Evolutionary conservation across 768 basidiomycete species (phyloP), one percentile per base, ranked within the genome.

Genomic region (Punctularia strigosozonata): DNA sequence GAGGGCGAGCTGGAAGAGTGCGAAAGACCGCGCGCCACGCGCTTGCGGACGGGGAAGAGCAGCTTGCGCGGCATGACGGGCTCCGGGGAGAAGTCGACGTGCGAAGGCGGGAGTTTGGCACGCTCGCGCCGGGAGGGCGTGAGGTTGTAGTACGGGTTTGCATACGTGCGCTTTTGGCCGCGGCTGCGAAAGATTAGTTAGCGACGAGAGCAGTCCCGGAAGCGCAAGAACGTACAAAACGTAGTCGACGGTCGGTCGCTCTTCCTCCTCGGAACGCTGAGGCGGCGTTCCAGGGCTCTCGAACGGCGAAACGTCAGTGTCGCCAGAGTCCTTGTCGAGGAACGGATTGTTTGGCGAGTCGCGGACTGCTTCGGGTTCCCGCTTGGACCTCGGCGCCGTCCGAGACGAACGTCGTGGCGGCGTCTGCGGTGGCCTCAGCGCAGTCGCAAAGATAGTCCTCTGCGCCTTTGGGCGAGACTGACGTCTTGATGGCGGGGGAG

Each of bases 341-440:
- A 85, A 84, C 0, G 82, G 81, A 42, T 84, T 84, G 44, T 77
- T 67, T 1, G 79, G 80, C 3, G 80, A 78, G 53, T 81, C 79
- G 14, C 75, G 72, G 40, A 59, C 55, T 31, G 64, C 59, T 39
- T 50, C 49, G 28, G 54, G 53, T 46, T 52, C 45, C 37, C 34
- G 22, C 25, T 14, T 19, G 28, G 37, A 49, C 43, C 46, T 52
- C 39, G 52, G 61, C 13, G 52, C 50, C 36, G 60, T 62, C 1
- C 65, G 53, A 5, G 68, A 67, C 8, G 52, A 51, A n/a, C 66
- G 65, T 6, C 65, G 63, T 10, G 64, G 63, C 39, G 58, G 55
- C 2, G 42, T 49, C 20, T 39, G 38, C 3, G 45, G 40, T 10
- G 52, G 52, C 14, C 51, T 49, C 2, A 50, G 31, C 51, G 42